phyloP scores from a whole-genome alignment of 331 rosid genomes.

The Quercus phellos region DNA sequence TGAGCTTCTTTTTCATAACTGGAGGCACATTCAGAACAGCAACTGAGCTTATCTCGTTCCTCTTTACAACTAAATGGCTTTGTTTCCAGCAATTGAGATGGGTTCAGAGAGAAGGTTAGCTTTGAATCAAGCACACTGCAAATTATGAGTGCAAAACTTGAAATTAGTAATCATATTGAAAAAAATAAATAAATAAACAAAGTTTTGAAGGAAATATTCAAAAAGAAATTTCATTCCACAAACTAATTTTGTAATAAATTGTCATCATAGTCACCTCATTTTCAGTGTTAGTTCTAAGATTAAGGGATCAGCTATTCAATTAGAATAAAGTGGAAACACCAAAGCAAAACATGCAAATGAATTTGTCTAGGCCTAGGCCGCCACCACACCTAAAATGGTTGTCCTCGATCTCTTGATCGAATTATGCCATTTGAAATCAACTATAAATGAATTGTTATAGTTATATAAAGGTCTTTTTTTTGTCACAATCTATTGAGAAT shows the following conservation, averaged over 20 bases:
- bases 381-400: neutral
- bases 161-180: constrained; percentile 4
- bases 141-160: constrained; percentile 20
- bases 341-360: neutral
- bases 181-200: neutral
- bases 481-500: too few species aligned
- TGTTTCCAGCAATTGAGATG: constrained; percentile 44
- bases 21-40: constrained; percentile 75
- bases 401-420: neutral
- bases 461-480: too few species aligned
- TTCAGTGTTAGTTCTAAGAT: neutral
- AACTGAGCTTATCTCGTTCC: constrained; percentile 53
- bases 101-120: constrained; percentile 38
- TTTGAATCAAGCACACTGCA: constrained; percentile 67
- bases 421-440: too few species aligned
- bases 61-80: constrained; percentile 47
- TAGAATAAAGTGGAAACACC: neutral
- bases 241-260: neutral
- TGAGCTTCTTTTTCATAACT: constrained; percentile 74
- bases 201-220: neutral
- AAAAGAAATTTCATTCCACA: neutral
- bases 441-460: too few species aligned
- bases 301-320: neutral
- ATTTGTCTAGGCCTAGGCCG: neutral
- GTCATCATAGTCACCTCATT: neutral